Base-by-base conservation (phyloP, 2,329 filamentous ascomycete genomes). In the Colletotrichum euphorbiae region DNA sequence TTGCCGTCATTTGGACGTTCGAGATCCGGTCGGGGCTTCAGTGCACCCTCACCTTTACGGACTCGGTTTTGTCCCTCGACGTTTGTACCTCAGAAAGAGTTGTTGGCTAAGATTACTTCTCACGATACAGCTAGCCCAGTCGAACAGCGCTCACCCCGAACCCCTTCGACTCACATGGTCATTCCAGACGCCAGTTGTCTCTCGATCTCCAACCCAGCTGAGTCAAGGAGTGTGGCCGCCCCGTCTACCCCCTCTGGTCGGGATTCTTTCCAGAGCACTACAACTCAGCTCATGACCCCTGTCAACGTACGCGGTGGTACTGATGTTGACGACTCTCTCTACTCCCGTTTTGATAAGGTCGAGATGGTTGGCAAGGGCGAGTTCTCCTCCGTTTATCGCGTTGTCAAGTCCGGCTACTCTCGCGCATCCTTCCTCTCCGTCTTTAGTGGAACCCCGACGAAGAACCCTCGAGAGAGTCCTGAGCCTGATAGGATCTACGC, bases 321-420 rank as follows among this genome's bases (percentile, higher is more conserved):
- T 69, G 86, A 82, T 15, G 73, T 95, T 15, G 95, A 98, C 75
- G 87, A 89, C 21, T 88, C 87, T 59, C 81, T 98, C 58, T 88
- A 88, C 12, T 86, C 89, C 3, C 89, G 92, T 61, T 99, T 99
- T 76, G 89, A 91, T 62, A 92, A 91, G 69, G 91, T 97, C 12
- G 92, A 93, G 73, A 85, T 90, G 67, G 87, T 95, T 71, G 95
- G 95, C 54, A 90, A 90, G 68, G 96, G 96, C 66, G 95, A 98
- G 77, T 99, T 99, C 76, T 98, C 96, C 0, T 89, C 92, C 63
- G 96, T 99, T 1, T 99, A 93, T 78, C 89, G 91, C 40, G 94
- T 97, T 4, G 88, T 88, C 13, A 77, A 80, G 52, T 74, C 74
- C 9, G 71, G 72, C 8, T 74, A 76, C n/a, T 69, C 76, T 31